Evolutionary conservation across 345 rosid species (phyloP).

Genomic region (Brassica nigra): DNA sequence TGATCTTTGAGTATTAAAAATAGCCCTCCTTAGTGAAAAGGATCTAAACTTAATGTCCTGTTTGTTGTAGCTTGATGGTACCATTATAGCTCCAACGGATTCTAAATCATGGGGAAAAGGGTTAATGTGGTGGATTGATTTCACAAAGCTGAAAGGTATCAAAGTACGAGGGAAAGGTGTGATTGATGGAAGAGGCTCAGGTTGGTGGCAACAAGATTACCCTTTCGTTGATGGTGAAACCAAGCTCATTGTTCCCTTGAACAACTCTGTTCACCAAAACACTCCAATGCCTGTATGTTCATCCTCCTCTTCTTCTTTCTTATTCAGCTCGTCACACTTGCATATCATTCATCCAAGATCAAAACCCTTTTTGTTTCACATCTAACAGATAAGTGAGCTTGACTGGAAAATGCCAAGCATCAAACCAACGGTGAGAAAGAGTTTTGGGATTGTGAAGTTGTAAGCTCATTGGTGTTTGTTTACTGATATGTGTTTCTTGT

Average conservation of each 20-base stretch:
- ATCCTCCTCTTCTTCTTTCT: neutral
- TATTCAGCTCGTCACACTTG: neutral
- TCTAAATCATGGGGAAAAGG: constrained; percentile 76
- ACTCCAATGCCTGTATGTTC: constrained; percentile 76
- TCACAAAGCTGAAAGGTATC: constrained; percentile 81
- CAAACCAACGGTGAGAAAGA: constrained; percentile 71
- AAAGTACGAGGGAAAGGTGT: constrained; percentile 79
- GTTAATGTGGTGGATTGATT: constrained; percentile 79
- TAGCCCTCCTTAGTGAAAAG: too few species aligned
- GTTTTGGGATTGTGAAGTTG: neutral
- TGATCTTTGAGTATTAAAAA: too few species aligned
- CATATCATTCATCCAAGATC: neutral
- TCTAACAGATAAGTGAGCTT: constrained; percentile 62
- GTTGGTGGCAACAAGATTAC: constrained; percentile 85
- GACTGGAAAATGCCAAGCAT: constrained; percentile 74
- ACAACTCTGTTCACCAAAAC: constrained; percentile 49
- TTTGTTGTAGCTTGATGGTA: constrained; percentile 82
- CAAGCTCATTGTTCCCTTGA: constrained; percentile 61
- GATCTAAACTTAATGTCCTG: neutral
- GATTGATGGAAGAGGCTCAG: constrained; percentile 93
- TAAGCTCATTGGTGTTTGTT: constrained; percentile 11
- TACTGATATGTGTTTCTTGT: constrained; percentile 25
- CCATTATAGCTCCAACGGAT: constrained; percentile 74
- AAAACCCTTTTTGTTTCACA: constrained; percentile 36
- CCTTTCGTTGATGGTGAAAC: constrained; percentile 59